Evolutionary conservation across 129 eudicot genomes (phyloP).

Genomic region (Helianthus annuus): HanXRQr2.0-SUNRISE NC_035435.2:146964760-146965259

Average conservation of each 20-base stretch:
- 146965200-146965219: slow-evolving; percentile 27
- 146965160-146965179: slow-evolving; percentile 27
- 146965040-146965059: slow-evolving; percentile 9
- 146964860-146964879: too few relatives aligned
- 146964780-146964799: too few relatives aligned
- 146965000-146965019: slow-evolving; percentile 15
- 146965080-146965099: slow-evolving; percentile 17
- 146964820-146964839: too few relatives aligned
- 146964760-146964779: too few relatives aligned
- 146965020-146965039: slow-evolving; percentile 1
- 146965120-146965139: slow-evolving; percentile 14
- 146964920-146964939: too few relatives aligned
- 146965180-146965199: slow-evolving; percentile 11
- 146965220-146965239: slow-evolving; percentile 4
- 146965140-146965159: slow-evolving; percentile 4
- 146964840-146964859: too few relatives aligned
- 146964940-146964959: background rate
- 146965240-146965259: slow-evolving; percentile 16
- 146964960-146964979: background rate
- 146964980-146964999: background rate
- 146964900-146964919: too few relatives aligned
- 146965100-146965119: slow-evolving; percentile 6
- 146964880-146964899: too few relatives aligned
- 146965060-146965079: slow-evolving; percentile 22
- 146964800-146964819: too few relatives aligned